phyloP scores from a whole-genome alignment of 768 basidiomycete genomes.

The Mrakia frigida region DNA sequence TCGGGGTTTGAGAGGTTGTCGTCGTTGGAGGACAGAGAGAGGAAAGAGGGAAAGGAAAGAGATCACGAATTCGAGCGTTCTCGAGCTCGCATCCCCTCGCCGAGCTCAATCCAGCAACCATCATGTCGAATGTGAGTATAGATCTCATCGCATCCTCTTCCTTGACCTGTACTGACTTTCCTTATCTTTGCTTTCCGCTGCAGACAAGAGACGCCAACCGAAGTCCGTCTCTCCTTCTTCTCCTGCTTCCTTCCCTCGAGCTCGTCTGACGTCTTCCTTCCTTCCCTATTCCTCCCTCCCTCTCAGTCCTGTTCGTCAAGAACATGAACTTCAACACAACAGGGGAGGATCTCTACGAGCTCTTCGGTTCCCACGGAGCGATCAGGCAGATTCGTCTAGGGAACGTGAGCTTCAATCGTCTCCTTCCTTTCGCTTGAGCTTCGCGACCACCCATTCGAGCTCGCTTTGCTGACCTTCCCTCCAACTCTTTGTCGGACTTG shows the following conservation, averaged over 20 bases:
- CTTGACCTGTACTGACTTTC: background rate
- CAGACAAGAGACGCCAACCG: slow-evolving; percentile 25
- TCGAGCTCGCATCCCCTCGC: background rate
- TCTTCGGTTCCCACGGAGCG: slow-evolving; percentile 29
- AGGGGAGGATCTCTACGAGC: slow-evolving; percentile 33
- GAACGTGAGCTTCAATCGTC: slow-evolving; percentile 21
- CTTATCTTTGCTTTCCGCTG: background rate
- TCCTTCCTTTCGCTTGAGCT: background rate
- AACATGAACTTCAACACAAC: slow-evolving; percentile 34
- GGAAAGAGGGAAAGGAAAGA: background rate
- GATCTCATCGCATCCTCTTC: background rate
- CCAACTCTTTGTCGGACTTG: background rate
- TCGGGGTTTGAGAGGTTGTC: background rate
- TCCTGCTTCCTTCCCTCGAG: background rate
- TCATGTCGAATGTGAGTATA: slow-evolving; percentile 10
- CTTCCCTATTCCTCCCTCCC: background rate
- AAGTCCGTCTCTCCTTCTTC: slow-evolving; percentile 6
- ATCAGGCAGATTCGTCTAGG: slow-evolving; percentile 32
- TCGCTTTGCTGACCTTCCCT: background rate
- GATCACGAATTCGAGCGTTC: background rate
- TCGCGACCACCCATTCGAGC: background rate
- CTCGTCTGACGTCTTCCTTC: background rate
- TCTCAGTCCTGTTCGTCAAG: slow-evolving; percentile 32
- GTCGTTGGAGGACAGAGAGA: background rate
- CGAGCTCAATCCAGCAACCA: background rate